These are phyloP conservation scores for Fusarium nematophilum DNA, from an alignment of 2,329 filamentous ascomycete species.

Conservation along the genomic window DNA sequence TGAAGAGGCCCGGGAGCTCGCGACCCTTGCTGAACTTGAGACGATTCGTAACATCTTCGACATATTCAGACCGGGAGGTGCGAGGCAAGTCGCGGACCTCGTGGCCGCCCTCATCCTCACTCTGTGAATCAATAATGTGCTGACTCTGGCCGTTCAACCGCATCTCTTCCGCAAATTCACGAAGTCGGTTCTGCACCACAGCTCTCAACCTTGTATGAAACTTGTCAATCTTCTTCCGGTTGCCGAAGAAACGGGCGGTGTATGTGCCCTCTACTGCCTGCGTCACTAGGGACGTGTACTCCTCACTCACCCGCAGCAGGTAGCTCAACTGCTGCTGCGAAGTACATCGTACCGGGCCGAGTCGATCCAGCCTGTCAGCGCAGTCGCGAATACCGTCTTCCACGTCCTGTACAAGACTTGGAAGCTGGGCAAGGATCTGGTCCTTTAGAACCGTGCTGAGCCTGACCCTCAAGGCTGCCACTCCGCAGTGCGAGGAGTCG, in stretches of 20 bases:
- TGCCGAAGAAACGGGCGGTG: slow-evolving; percentile 45
- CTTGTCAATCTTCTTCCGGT: slow-evolving; percentile 22
- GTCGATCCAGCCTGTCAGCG: slow-evolving; percentile 31
- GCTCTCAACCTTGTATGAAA: slow-evolving; percentile 40
- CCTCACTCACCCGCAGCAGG: slow-evolving; percentile 36
- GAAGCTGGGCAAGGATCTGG: slow-evolving; percentile 48
- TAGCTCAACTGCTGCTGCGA: slow-evolving; percentile 41
- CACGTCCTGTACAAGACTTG: slow-evolving; percentile 46
- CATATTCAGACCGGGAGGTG: slow-evolving; percentile 45
- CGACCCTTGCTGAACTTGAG: slow-evolving; percentile 58
- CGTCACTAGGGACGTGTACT: slow-evolving; percentile 43
- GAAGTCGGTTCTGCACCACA: slow-evolving; percentile 39
- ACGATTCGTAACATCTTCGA: slow-evolving; percentile 53
- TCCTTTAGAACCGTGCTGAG: slow-evolving; percentile 45
- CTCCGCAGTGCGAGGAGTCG: slow-evolving; percentile 32
- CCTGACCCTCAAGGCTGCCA: slow-evolving; percentile 35
- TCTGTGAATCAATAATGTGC: slow-evolving; percentile 21
- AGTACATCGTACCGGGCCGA: slow-evolving; percentile 39
- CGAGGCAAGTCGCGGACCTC: neutral
- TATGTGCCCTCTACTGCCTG: slow-evolving; percentile 46
- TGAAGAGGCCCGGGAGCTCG: slow-evolving; percentile 69
- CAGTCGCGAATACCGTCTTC: slow-evolving; percentile 41
- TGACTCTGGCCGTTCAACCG: slow-evolving; percentile 33
- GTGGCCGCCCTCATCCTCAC: slow-evolving; percentile 13
- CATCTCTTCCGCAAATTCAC: slow-evolving; percentile 40